Conservation (phyloP, 768 basidiomycete species). For the Strobilomyces confusus region DNA sequence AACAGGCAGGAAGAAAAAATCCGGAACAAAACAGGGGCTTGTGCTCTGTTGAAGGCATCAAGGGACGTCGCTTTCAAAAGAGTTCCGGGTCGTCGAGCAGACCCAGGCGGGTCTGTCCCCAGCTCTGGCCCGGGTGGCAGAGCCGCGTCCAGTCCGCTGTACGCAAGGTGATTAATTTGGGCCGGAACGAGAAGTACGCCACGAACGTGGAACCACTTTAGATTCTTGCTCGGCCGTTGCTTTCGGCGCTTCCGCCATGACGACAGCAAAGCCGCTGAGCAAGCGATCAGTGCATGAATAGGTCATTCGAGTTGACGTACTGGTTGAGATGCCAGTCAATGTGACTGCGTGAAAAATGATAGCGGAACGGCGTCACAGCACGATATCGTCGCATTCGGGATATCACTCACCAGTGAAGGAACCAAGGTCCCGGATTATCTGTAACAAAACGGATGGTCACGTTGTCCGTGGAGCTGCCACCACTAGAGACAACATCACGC, state of each 20-base stretch:
- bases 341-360: neutral
- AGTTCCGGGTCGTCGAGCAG: neutral
- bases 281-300: neutral
- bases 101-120: neutral
- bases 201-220: neutral
- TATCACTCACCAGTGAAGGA: slow-evolving; percentile 5
- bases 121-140: neutral
- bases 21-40: neutral
- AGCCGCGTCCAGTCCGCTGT: neutral
- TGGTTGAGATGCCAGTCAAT: neutral
- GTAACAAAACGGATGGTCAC: slow-evolving; percentile 58
- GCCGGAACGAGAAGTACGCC: neutral
- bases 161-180: neutral
- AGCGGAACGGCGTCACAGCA: neutral
- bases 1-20: neutral
- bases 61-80: neutral
- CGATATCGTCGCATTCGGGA: neutral
- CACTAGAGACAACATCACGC: slow-evolving; percentile 30
- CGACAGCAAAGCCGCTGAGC: slow-evolving; percentile 8
- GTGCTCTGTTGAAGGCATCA: neutral
- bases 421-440: slow-evolving; percentile 28
- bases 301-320: neutral
- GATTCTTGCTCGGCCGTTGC: slow-evolving; percentile 5
- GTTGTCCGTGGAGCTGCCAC: slow-evolving; percentile 32
- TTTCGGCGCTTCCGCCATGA: slow-evolving; percentile 24